Evolutionary conservation across 345 rosid species (phyloP).

Genomic region (Syzygium aqueum): DNA sequence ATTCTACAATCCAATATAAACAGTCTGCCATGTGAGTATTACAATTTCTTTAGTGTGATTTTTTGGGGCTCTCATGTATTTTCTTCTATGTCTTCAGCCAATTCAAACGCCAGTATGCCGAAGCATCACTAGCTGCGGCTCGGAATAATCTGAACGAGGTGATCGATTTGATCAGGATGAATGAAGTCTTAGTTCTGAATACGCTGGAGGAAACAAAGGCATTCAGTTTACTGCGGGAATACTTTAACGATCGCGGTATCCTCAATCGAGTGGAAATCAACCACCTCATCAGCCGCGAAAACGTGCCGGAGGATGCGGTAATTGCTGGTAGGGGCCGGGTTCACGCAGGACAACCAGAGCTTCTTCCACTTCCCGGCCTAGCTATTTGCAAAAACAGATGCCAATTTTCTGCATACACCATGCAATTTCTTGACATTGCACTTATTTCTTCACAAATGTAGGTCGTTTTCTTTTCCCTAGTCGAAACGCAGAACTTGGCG

Average conservation of each 20-base stretch:
- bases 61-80: background rate
- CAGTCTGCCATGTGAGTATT: background rate
- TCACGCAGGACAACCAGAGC: background rate
- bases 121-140: background rate
- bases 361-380: background rate
- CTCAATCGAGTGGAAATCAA: background rate
- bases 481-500: background rate
- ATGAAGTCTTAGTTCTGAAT: background rate
- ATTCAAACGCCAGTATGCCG: background rate
- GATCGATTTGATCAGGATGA: background rate
- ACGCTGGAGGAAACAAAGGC: background rate
- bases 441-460: background rate
- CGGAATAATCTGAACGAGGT: background rate
- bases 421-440: background rate
- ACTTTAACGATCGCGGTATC: background rate
- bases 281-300: too few relatives aligned
- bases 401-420: background rate
- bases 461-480: background rate
- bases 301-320: background rate
- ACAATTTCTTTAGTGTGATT: background rate
- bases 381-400: background rate
- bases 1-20: background rate
- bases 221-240: background rate
- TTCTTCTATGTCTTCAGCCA: background rate
- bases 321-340: background rate